Percentiles rank a stretch among this genome's conserved stretches.
Evolutionary conservation across 305 asterid genomes (phyloP).

Genomic region (Stenogyne calaminthoides): DNA sequence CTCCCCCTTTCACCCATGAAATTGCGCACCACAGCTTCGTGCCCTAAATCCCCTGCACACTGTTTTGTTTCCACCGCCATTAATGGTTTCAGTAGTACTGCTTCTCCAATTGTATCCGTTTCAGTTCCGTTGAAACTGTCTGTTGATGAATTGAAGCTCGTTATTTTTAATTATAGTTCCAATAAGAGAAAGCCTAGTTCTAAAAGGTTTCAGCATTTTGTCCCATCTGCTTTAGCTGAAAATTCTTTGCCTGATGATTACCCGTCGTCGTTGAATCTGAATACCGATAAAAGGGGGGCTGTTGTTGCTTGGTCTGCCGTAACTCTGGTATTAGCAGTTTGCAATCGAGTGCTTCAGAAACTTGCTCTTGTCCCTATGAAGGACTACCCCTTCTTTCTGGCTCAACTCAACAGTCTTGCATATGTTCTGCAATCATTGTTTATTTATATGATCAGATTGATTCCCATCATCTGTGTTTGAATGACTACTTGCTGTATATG

Average conservation of each 20-base stretch:
- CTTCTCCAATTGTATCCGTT: background rate
- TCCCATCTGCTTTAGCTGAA: conserved; percentile 29
- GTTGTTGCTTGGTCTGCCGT: conserved; percentile 47
- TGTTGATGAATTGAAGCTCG: background rate
- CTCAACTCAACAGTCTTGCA: conserved; percentile 71
- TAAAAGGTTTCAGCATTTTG: conserved; percentile 9
- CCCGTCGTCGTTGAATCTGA: conserved; percentile 11
- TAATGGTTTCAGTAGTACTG: background rate
- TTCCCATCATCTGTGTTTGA: background rate
- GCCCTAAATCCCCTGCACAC: conserved; percentile 25
- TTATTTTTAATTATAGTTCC: background rate
- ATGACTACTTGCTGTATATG: background rate
- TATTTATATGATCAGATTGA: background rate
- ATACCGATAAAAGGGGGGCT: conserved; percentile 30
- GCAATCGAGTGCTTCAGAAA: conserved; percentile 70
- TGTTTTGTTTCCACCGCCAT: background rate
- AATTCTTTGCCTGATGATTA: conserved; percentile 9
- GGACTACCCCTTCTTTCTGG: conserved; percentile 71
- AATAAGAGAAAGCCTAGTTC: background rate
- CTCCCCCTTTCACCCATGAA: conserved; percentile 11
- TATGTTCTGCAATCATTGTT: conserved; percentile 23
- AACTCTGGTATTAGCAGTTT: conserved; percentile 50
- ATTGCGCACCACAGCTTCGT: background rate
- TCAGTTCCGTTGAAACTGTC: conserved; percentile 7
- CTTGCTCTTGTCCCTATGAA: conserved; percentile 89